Evolutionary conservation across 2,329 filamentous ascomycete species (phyloP).

Genomic region (Escovopsis sp.): DNA sequence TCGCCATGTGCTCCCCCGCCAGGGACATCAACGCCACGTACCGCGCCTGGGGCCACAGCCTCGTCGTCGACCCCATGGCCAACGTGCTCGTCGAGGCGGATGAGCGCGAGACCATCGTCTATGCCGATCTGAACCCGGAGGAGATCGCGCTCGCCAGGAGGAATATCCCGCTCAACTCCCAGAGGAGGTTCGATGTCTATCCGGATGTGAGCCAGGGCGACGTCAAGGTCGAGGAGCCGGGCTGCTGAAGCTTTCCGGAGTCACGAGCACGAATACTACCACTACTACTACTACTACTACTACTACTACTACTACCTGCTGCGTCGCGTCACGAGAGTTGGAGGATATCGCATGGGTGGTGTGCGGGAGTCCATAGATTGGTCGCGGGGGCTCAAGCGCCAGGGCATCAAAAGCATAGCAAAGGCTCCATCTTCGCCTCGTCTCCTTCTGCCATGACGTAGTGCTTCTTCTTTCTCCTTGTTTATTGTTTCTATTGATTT

Average conservation of each 20-base stretch:
- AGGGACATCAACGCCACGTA: constrained; percentile 64
- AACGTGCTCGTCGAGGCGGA: constrained; percentile 64
- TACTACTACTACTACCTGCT: no score
- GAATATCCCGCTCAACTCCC: constrained; percentile 68
- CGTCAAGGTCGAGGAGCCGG: constrained; percentile 2
- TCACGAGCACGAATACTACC: background rate
- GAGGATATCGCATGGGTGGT: no score
- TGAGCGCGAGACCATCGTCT: constrained; percentile 61
- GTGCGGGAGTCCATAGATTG: no score
- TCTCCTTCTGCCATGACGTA: no score
- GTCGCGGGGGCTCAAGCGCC: no score
- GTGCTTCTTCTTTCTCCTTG: no score
- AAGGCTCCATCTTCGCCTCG: no score
- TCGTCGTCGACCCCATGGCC: constrained; percentile 80
- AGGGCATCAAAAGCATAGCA: no score
- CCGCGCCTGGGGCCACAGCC: constrained; percentile 81
- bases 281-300: no score
- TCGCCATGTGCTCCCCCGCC: constrained; percentile 82
- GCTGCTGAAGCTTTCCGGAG: background rate
- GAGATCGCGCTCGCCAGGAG: constrained; percentile 61
- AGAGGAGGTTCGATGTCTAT: constrained; percentile 91
- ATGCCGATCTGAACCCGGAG: constrained; percentile 52
- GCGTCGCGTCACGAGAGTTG: no score
- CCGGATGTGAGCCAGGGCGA: constrained; percentile 63
- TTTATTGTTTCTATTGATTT: no score